These are phyloP conservation scores for Cornus controversa DNA, from an alignment of 148 eudicot species.

Conservation along the genomic window DNA sequence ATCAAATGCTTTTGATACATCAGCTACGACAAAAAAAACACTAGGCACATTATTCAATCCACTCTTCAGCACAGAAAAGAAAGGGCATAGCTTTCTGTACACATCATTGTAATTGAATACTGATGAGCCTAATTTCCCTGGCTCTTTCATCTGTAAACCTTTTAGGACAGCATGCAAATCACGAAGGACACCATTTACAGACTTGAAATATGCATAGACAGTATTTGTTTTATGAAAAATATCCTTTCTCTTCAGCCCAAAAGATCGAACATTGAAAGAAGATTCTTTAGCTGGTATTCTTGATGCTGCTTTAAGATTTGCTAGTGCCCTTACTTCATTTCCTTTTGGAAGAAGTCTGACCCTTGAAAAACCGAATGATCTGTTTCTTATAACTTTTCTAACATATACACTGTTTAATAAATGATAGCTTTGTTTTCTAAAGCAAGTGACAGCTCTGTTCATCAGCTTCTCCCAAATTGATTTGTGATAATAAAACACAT, in stretches of 20 bases:
- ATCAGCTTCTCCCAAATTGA: conserved; percentile 60
- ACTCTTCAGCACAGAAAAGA: conserved; percentile 57
- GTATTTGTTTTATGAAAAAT: conserved; percentile 6
- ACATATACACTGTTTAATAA: conserved; percentile 36
- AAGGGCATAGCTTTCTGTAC: conserved; percentile 62
- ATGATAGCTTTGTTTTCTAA: conserved; percentile 44
- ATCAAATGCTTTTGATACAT: conserved; percentile 89
- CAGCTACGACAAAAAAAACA: conserved; percentile 71
- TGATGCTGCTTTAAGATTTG: conserved; percentile 72
- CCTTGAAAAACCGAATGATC: conserved; percentile 84
- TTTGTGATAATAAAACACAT: conserved; percentile 56
- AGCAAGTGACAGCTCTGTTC: conserved; percentile 21
- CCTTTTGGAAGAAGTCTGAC: conserved; percentile 79
- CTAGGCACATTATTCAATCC: conserved; percentile 39
- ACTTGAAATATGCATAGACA: conserved; percentile 30
- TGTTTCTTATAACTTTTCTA: conserved; percentile 35
- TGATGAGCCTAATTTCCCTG: conserved; percentile 74
- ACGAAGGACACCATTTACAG: conserved; percentile 67
- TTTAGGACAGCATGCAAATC: conserved; percentile 73
- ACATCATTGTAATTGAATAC: conserved; percentile 78
- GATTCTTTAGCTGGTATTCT: conserved; percentile 24
- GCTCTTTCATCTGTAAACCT: conserved; percentile 50
- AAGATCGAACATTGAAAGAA: conserved; percentile 14
- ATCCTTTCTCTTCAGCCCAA: conserved; percentile 12
- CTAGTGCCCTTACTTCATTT: conserved; percentile 63